Base-by-base conservation (phyloP, 164 flowering plant species). In the Cinnamomum micranthum region DNA sequence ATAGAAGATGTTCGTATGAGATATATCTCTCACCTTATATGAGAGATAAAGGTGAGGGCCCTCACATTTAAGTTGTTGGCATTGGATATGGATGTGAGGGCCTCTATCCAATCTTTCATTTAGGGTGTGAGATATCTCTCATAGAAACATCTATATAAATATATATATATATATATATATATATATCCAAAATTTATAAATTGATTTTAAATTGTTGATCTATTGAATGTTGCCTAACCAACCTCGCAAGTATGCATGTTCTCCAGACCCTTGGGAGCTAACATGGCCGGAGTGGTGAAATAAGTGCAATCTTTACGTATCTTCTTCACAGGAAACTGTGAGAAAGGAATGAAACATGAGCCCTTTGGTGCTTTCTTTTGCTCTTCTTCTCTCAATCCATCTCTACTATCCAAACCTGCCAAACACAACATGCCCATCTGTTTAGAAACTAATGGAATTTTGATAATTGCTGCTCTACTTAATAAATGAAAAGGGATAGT, bases 161-260 rank as follows among this genome's bases (percentile, higher is more conserved):
- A n/a, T n/a, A n/a, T n/a, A n/a, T n/a, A n/a, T n/a, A n/a, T n/a
- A n/a, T n/a, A n/a, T n/a, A n/a, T n/a, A n/a, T n/a, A n/a, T n/a
- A n/a, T n/a, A n/a, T n/a, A n/a, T n/a, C 47, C 47, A 35, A 35
- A 35, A 35, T 10, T 35, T 35, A 35, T 3, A 6, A 6, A 35
- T 1, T 35, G 10, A 10, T 35, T 35, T 35, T 35, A 35, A 35
- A 35, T 31, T 5, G 33, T 31, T 31, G 33, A 31, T 31, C 33
- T 31, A 31, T 31, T 31, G 33, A 31, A 35, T 35, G 47, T 35
- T 35, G 10, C 47, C 47, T 1, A 12, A 75, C 80, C 77, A 65
- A 91, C 95, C 96, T 89, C 96, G 77, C 96, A 91, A n/a, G 92
- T 80, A 73, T 91, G 84, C 27, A 91, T 60, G 28, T 89, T 91